These are phyloP conservation scores for Penicillium aurantiogriseum DNA, from an alignment of 2,329 filamentous ascomycete genomes.

Conservation along the genomic window DNA sequence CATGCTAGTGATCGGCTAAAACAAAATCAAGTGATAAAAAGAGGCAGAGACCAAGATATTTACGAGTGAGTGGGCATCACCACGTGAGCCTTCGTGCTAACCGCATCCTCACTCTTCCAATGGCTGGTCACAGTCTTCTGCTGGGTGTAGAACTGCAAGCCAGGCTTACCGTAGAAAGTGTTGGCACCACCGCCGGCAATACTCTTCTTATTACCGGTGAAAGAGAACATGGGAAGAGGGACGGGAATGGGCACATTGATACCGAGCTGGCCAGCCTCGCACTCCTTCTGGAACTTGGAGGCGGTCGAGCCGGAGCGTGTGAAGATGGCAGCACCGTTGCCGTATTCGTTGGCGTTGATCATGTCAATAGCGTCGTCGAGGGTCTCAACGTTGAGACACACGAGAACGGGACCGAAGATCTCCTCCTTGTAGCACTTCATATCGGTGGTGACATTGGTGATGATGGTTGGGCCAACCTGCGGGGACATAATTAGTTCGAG, in stretches of 20 bases:
- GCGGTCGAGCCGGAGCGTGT: slow-evolving; percentile 62
- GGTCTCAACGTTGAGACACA: slow-evolving; percentile 60
- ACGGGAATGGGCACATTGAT: slow-evolving; percentile 68
- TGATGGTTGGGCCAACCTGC: slow-evolving; percentile 63
- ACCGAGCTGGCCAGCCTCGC: slow-evolving; percentile 65
- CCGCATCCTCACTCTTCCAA: slow-evolving; percentile 83
- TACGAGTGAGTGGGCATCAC: slow-evolving; percentile 75
- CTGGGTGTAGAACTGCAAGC: slow-evolving; percentile 93
- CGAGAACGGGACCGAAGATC: slow-evolving; percentile 66
- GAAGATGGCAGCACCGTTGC: slow-evolving; percentile 66
- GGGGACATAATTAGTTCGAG: background rate
- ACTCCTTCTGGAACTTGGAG: slow-evolving; percentile 61
- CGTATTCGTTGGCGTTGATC: slow-evolving; percentile 67
- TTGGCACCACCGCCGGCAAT: slow-evolving; percentile 87
- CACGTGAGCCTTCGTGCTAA: slow-evolving; percentile 79
- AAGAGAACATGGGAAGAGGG: slow-evolving; percentile 61
- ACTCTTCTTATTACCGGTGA: slow-evolving; percentile 78
- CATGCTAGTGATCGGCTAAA: slow-evolving; percentile 1
- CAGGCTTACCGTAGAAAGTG: slow-evolving; percentile 93
- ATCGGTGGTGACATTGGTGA: slow-evolving; percentile 62
- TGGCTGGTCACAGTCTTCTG: slow-evolving; percentile 94
- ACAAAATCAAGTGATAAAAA: background rate
- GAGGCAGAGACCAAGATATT: background rate
- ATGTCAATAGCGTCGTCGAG: slow-evolving; percentile 62
- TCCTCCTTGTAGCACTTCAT: slow-evolving; percentile 68